These are phyloP conservation scores for Albifimbria verrucaria DNA, from an alignment of 2,329 filamentous ascomycete genomes.

Conservation along the genomic window DNA sequence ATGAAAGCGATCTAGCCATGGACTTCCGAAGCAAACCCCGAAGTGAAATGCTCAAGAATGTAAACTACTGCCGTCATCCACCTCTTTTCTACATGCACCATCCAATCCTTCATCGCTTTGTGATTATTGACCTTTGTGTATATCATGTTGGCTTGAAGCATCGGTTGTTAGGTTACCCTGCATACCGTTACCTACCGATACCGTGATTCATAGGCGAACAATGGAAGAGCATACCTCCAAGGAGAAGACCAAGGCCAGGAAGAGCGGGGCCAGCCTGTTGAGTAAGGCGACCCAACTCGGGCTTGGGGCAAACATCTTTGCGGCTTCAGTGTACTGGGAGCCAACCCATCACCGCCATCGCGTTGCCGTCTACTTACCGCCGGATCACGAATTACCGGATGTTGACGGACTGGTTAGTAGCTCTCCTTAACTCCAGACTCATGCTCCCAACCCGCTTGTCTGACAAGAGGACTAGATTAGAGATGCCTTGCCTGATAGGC, in stretches of 20 bases:
- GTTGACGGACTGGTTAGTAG: not conserved
- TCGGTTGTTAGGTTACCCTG: no score
- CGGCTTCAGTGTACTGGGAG: not conserved
- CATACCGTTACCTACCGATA: no score
- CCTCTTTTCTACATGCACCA: no score
- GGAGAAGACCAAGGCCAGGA: not conserved
- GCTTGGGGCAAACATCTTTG: not conserved
- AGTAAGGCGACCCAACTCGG: not conserved
- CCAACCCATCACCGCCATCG: not conserved
- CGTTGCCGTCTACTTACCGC: not conserved
- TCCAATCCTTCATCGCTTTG: no score
- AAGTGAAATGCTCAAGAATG: no score
- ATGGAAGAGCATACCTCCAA: not conserved
- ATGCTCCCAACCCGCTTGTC: not conserved
- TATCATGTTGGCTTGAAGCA: no score
- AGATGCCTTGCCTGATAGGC: not conserved
- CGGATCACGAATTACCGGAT: not conserved
- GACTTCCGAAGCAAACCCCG: no score
- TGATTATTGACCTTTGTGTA: no score
- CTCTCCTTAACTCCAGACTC: not conserved
- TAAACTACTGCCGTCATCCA: no score
- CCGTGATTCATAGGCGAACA: no score
- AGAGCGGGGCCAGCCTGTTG: not conserved
- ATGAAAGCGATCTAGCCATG: no score
- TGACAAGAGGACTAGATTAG: not conserved